Evolutionary conservation across 192 early-diverging fungal species (phyloP), one percentile per base, ranked within the genome.

Genomic region (Phycomyces blakesleeanus): DNA sequence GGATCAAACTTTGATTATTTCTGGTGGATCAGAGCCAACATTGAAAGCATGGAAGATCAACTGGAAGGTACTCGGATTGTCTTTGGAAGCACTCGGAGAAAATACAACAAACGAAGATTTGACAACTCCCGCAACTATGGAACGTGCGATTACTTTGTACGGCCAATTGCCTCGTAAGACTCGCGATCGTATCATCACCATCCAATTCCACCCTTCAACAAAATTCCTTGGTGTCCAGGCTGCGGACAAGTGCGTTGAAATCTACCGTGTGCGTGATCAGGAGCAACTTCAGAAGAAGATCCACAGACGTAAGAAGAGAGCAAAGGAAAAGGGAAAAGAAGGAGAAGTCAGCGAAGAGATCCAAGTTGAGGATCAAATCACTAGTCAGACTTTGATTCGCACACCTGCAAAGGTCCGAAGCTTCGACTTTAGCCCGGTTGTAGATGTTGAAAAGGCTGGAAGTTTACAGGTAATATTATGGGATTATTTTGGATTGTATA

Each of bases 31-130:
- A 3, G 96, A 98, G 61, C 69, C 84, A 8, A 88, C 87, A 59
- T 78, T 97, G 60, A 88, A 88, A 54, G 90, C 95, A 18, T 98
- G 96, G 96, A 86, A 80, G 41, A 78, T 98, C 47, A 81, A 95
- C 52, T 73, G 80, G 22, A 70, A 74, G 34, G 69, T 79, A 12
- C 66, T 93, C 34, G 76, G 70, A 27, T 69, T 67, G 14, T 59
- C 71, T 29, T 55, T 73, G 10, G 65, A 78, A 26, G 89, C 84
- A 37, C 67, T 90, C 21, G 74, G 71, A 3, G 26, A 53, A 40
- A 21, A 27, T 8, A 49, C 53, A 29, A 25, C 49, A 27, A n/a
- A 57, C n/a, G 67, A 72, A 29, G 44, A 60, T 15, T 8, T 21
- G 9, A 51, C 59, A 0, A 44, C 52, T 34, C 55, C 66, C n/a